A percentile compares a stretch with the other conserved stretches of the same genome.
Conservation (phyloP, 2,329 filamentous ascomycete genomes). For the Westerdykella aurantiaca region DNA sequence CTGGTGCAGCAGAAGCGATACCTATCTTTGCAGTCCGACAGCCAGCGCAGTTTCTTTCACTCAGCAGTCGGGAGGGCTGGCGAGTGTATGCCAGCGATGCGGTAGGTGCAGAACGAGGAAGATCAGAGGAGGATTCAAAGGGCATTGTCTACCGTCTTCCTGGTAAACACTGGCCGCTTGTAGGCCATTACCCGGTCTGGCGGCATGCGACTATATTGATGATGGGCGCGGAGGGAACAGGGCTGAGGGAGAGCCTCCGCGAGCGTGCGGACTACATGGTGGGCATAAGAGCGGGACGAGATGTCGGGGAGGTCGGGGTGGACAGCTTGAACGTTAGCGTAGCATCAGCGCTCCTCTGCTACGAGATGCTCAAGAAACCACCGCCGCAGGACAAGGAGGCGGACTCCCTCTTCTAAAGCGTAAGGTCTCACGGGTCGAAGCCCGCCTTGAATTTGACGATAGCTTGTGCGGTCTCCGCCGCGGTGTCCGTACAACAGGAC, state of each 20-base stretch:
- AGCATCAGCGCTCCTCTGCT: constrained; percentile 70
- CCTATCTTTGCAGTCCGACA: constrained; percentile 65
- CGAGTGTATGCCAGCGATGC: constrained; percentile 67
- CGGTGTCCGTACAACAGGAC: too few species aligned
- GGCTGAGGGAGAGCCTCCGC: constrained; percentile 22
- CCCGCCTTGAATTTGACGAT: too few species aligned
- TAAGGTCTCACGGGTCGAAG: not conserved
- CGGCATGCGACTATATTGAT: constrained; percentile 67
- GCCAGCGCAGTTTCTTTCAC: constrained; percentile 62
- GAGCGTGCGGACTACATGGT: constrained; percentile 59
- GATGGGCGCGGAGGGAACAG: constrained; percentile 44
- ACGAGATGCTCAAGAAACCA: constrained; percentile 55
- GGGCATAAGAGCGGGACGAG: constrained; percentile 55
- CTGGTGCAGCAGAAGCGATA: constrained; percentile 78
- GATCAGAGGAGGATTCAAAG: constrained; percentile 2
- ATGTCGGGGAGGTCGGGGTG: constrained; percentile 51
- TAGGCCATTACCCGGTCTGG: constrained; percentile 24
- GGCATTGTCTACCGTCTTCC: constrained; percentile 22
- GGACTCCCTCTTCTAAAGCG: constrained; percentile 17
- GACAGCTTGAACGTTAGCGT: constrained; percentile 95
- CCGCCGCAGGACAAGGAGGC: constrained; percentile 15
- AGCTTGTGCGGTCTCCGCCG: too few species aligned
- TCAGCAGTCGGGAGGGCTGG: constrained; percentile 70
- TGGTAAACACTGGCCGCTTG: constrained; percentile 14
- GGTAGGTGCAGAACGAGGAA: constrained; percentile 11